phyloP scores from a whole-genome alignment of 331 rosid species.

The Rosa hybrid region DNA sequence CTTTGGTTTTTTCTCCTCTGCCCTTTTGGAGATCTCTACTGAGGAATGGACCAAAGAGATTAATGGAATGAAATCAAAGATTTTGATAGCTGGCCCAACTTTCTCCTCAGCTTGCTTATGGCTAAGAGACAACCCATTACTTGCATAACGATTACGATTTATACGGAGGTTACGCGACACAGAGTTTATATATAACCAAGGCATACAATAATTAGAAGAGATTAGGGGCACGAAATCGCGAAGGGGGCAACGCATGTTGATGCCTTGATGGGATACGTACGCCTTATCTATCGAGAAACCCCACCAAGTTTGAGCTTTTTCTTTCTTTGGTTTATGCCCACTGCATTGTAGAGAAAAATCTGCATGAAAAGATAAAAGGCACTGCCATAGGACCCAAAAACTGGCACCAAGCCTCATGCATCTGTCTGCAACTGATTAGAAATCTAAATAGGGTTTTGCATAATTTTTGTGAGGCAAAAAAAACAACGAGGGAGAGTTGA shows the following conservation, averaged over 20 bases:
- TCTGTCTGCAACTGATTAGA: neutral
- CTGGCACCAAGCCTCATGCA: neutral
- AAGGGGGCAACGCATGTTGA: neutral
- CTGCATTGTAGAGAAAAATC: conserved; percentile 6
- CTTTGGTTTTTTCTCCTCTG: conserved; percentile 24
- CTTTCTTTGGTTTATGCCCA: neutral
- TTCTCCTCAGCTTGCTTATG: neutral
- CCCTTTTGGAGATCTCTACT: neutral
- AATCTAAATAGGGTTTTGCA: too few species aligned
- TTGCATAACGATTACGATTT: neutral
- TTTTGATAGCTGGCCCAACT: neutral
- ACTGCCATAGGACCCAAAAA: neutral
- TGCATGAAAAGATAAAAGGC: neutral
- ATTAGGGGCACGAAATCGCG: neutral
- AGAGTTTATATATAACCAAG: neutral
- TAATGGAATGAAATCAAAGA: conserved; percentile 1
- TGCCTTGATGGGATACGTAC: neutral
- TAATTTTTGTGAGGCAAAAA: neutral
- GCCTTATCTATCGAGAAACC: neutral
- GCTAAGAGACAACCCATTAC: neutral
- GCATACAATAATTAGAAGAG: neutral
- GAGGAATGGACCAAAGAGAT: neutral
- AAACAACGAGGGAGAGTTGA: neutral
- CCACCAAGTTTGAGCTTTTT: conserved; percentile 6
- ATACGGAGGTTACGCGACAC: neutral